These are phyloP conservation scores for Chlorokybus atmophyticus DNA, from an alignment of 139 green algal genomes.

Conservation along the genomic window DNA sequence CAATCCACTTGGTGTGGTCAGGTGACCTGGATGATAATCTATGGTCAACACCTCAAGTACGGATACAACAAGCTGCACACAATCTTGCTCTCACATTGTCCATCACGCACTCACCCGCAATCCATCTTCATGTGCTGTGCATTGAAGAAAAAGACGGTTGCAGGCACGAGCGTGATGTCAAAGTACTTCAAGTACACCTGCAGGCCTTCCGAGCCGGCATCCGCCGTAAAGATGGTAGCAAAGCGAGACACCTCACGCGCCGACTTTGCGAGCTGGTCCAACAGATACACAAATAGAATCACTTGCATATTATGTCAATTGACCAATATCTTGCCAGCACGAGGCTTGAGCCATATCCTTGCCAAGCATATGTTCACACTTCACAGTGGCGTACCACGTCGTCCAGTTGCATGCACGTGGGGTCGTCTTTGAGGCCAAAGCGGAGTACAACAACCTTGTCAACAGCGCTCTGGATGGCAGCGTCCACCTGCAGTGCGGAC, in stretches of 20 bases:
- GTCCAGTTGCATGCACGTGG: conserved; percentile 20
- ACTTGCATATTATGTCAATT: background rate
- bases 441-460: conserved; percentile 24
- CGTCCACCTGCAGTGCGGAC: too few relatives aligned
- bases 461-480: conserved; percentile 9
- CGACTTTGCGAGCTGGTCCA: conserved; percentile 14
- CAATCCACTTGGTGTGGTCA: conserved; percentile 29
- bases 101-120: conserved; percentile 12
- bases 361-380: background rate
- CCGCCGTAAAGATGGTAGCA: conserved; percentile 9
- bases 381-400: conserved; percentile 14
- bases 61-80: too few relatives aligned
- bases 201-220: conserved; percentile 6
- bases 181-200: conserved; percentile 27
- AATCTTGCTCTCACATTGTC: too few relatives aligned
- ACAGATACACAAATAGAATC: background rate
- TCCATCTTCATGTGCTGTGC: conserved; percentile 30
- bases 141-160: conserved; percentile 29
- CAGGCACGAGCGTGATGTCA: conserved; percentile 21
- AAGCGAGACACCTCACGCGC: conserved; percentile 11
- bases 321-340: background rate
- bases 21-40: conserved; percentile 11
- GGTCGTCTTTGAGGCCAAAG: conserved; percentile 8
- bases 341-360: background rate
- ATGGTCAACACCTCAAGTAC: too few relatives aligned